Conservation (phyloP, 2,329 filamentous ascomycete species). For the Claviceps sorghi region DNA sequence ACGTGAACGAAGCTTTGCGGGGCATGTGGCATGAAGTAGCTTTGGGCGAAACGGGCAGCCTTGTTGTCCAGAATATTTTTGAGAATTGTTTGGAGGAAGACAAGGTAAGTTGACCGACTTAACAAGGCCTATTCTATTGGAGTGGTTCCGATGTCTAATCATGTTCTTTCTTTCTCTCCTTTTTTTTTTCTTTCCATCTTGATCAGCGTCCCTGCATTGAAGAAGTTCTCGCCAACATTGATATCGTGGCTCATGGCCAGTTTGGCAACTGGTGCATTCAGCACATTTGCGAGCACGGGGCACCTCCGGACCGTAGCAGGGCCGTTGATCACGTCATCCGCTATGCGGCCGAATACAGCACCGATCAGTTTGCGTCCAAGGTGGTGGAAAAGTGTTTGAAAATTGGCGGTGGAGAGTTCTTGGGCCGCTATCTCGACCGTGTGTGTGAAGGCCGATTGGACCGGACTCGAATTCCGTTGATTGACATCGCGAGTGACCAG, state of each 20-base stretch:
- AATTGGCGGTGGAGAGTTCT: constrained; percentile 80
- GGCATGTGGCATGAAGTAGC: constrained; percentile 99
- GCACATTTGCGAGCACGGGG: constrained; percentile 94
- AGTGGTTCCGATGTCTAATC: not conserved
- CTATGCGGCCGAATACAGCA: constrained; percentile 91
- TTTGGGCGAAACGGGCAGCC: constrained; percentile 86
- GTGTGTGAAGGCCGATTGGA: constrained; percentile 85
- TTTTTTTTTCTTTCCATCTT: not conserved
- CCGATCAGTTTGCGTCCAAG: constrained; percentile 97
- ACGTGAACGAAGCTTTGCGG: constrained; percentile 83
- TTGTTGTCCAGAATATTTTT: constrained; percentile 98
- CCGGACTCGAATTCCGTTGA: constrained; percentile 87
- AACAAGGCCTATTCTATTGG: not conserved
- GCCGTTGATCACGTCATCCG: constrained; percentile 92
- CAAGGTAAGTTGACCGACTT: constrained; percentile 46
- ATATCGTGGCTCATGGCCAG: constrained; percentile 91
- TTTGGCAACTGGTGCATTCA: constrained; percentile 99
- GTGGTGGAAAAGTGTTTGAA: constrained; percentile 98
- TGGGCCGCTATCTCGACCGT: constrained; percentile 81
- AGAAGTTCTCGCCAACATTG: constrained; percentile 87
- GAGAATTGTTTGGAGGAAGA: constrained; percentile 98
- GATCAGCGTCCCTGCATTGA: constrained; percentile 87
- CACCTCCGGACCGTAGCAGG: constrained; percentile 76
- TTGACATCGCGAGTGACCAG: constrained; percentile 96
- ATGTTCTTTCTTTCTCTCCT: not conserved